phyloP scores from a whole-genome alignment of 73 alveolate genomes.

The Paramecium octaurelia region DNA sequence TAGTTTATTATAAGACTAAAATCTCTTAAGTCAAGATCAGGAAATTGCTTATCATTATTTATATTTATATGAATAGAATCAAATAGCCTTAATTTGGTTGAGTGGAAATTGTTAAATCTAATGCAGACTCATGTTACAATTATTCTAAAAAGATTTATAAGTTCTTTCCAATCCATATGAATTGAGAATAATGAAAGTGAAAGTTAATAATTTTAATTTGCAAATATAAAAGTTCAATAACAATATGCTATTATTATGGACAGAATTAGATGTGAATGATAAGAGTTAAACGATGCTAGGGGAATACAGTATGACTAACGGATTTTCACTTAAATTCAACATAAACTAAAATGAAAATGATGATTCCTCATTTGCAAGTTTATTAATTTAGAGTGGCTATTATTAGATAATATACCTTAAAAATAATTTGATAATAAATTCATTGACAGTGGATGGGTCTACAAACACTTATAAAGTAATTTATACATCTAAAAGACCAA shows the following conservation, averaged over 20 bases:
- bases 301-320: neutral
- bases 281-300: neutral
- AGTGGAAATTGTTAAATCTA: neutral
- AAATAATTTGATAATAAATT: neutral
- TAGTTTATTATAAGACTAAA: neutral
- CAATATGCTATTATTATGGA: neutral
- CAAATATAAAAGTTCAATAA: neutral
- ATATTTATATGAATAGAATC: neutral
- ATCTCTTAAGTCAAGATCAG: neutral
- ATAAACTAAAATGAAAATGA: neutral
- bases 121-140: neutral
- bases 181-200: neutral
- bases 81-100: neutral
- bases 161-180: neutral
- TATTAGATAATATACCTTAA: neutral
- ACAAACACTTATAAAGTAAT: neutral
- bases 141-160: neutral
- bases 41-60: neutral
- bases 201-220: neutral
- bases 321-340: neutral
- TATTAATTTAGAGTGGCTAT: neutral
- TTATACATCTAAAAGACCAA: neutral
- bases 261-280: neutral
- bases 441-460: neutral
- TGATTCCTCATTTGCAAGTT: neutral